phyloP scores from a whole-genome alignment of 768 basidiomycete species.

The Cystoderma amianthinum region DNA sequence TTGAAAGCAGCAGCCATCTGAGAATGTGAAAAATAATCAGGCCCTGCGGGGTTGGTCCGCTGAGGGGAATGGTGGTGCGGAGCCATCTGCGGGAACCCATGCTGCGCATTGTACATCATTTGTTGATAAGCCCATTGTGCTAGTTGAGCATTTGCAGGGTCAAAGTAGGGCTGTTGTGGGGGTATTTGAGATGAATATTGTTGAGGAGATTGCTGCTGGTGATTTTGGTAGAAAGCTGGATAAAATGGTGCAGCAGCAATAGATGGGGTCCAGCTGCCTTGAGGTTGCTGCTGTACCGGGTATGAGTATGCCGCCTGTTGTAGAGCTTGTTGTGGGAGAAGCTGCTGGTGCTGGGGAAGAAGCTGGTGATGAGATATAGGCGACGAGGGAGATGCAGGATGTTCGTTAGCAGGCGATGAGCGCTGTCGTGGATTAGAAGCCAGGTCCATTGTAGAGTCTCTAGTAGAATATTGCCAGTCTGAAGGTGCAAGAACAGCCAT shows the following conservation, averaged over 20 bases:
- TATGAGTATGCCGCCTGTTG: constrained; percentile 50
- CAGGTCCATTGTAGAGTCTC: constrained; percentile 60
- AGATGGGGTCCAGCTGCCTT: constrained; percentile 64
- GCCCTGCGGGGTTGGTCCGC: constrained; percentile 29
- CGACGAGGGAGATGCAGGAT: constrained; percentile 4
- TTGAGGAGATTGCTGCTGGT: constrained; percentile 37
- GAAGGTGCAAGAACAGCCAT: constrained; percentile 78
- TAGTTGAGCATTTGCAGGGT: constrained; percentile 69
- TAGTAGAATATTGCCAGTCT: constrained; percentile 65
- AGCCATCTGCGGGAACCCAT: constrained; percentile 38
- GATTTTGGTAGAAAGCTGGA: constrained; percentile 72
- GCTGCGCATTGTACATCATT: constrained; percentile 78
- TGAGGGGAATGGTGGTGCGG: constrained; percentile 33
- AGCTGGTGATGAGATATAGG: constrained; percentile 6
- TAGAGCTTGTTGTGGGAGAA: constrained; percentile 22
- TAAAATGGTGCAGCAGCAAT: constrained; percentile 68
- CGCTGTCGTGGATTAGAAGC: constrained; percentile 48
- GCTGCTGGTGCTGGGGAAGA: constrained; percentile 16
- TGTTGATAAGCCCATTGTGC: constrained; percentile 90
- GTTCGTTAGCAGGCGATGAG: constrained; percentile 54
- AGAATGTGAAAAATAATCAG: constrained; percentile 54
- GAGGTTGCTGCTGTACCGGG: constrained; percentile 65
- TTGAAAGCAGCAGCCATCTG: constrained; percentile 44
- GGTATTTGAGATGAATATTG: constrained; percentile 18
- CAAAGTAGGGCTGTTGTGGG: constrained; percentile 63